Evolutionary conservation across 768 basidiomycete genomes (phyloP).

Genomic region (Tubosaeta sp.): DNA sequence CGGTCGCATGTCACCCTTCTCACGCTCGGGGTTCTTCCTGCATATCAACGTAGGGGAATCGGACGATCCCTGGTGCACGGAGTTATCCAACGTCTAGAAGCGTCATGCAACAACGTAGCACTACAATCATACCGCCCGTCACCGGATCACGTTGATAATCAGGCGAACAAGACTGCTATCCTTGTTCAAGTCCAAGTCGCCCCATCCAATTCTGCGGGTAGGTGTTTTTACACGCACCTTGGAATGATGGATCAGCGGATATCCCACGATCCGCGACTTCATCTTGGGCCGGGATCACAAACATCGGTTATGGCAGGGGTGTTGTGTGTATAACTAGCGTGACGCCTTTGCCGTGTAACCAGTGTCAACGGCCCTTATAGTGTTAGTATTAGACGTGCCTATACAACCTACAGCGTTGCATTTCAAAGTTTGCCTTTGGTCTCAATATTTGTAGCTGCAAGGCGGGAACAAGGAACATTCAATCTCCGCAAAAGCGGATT

Average conservation of each 20-base stretch:
- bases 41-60: constrained; percentile 26
- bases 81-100: constrained; percentile 25
- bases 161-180: constrained; percentile 14
- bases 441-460: no score
- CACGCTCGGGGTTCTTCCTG: constrained; percentile 28
- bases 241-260: constrained; percentile 26
- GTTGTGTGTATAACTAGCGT: constrained; percentile 21
- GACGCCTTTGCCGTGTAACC: no score
- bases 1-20: constrained; percentile 22
- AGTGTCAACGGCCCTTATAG: not conserved
- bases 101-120: not conserved
- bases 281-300: constrained; percentile 16
- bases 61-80: constrained; percentile 27
- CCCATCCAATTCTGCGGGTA: constrained; percentile 21
- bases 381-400: not conserved
- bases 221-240: constrained; percentile 25
- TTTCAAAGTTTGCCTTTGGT: no score
- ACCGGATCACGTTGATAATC: not conserved
- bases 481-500: no score
- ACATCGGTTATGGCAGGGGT: constrained; percentile 26
- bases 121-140: not conserved
- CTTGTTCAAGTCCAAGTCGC: constrained; percentile 29
- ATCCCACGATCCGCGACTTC: constrained; percentile 5
- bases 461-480: no score
- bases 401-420: no score